phyloP scores from a whole-genome alignment of 1,284 basidiomycete genomes.

The Gomphus sp. region DNA sequence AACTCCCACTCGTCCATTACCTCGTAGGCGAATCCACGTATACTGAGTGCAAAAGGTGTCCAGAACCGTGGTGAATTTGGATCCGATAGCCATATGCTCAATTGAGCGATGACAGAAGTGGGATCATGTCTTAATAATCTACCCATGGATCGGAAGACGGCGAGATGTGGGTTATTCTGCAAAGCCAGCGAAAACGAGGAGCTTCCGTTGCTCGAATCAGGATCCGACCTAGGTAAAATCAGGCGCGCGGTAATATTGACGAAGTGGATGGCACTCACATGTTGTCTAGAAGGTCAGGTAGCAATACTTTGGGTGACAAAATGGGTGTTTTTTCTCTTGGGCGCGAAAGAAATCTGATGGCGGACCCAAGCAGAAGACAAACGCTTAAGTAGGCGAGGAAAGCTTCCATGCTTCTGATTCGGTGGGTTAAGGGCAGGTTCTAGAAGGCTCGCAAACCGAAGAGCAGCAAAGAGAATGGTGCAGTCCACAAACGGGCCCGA shows the following conservation, averaged over 20 bases:
- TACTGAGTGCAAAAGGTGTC: slow-evolving; percentile 13
- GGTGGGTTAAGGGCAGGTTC: background rate
- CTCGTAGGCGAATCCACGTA: slow-evolving; percentile 12
- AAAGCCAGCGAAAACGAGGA: background rate
- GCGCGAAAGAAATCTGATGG: background rate
- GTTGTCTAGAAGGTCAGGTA: background rate
- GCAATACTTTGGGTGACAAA: background rate
- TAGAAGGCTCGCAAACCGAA: background rate
- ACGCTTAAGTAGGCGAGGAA: slow-evolving; percentile 5
- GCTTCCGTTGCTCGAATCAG: background rate
- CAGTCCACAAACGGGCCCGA: background rate
- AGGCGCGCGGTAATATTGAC: background rate
- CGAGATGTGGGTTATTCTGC: slow-evolving; percentile 7
- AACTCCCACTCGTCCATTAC: slow-evolving; percentile 11
- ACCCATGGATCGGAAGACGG: slow-evolving; percentile 10
- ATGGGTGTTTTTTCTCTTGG: background rate
- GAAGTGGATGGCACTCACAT: background rate
- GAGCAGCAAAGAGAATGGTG: background rate
- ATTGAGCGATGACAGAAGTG: slow-evolving; percentile 9
- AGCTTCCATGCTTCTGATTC: slow-evolving; percentile 4
- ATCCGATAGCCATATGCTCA: slow-evolving; percentile 11
- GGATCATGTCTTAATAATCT: slow-evolving; percentile 9
- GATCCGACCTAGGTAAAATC: background rate
- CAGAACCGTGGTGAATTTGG: slow-evolving; percentile 8
- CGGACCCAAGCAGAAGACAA: background rate